Percentiles rank a stretch among this genome's conserved stretches.
These are phyloP conservation scores for Pleurozium schreberi DNA, from an alignment of 225 moss, liverwort and hornwort genomes.

Conservation along the genomic window DNA sequence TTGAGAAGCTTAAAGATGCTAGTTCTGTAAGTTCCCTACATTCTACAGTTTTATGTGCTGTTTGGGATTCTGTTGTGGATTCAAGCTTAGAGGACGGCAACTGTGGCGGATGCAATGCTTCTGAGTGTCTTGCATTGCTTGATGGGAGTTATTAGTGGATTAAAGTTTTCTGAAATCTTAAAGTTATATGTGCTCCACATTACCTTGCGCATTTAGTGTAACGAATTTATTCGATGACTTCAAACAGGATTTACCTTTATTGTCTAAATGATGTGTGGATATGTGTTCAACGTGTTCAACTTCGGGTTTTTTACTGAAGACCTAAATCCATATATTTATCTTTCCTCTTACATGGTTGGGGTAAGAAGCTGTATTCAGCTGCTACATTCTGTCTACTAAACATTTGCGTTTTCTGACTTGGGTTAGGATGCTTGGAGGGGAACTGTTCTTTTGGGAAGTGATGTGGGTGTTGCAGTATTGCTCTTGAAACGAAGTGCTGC, in stretches of 20 bases:
- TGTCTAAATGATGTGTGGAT: background rate
- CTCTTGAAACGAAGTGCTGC: slow-evolving; percentile 45
- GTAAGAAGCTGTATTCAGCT: background rate
- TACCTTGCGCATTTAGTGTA: background rate
- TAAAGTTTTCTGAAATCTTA: background rate
- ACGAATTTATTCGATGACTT: background rate
- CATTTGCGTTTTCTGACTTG: background rate
- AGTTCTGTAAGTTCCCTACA: slow-evolving; percentile 32
- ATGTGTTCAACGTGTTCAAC: background rate
- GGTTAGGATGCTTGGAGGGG: slow-evolving; percentile 56
- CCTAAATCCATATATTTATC: background rate
- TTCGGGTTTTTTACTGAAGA: background rate
- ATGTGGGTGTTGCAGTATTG: slow-evolving; percentile 42
- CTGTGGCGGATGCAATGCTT: background rate
- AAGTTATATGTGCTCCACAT: background rate
- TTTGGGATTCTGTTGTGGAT: background rate
- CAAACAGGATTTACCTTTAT: background rate
- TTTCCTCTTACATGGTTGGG: background rate
- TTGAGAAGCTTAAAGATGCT: slow-evolving; percentile 52
- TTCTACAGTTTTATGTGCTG: background rate
- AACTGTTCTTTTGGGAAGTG: slow-evolving; percentile 47
- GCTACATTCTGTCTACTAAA: background rate
- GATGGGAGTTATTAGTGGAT: background rate
- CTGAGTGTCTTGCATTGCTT: background rate
- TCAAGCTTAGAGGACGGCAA: background rate